These are phyloP conservation scores for Cercospora zeina DNA, from an alignment of 2,329 filamentous ascomycete genomes.

Conservation along the genomic window DNA sequence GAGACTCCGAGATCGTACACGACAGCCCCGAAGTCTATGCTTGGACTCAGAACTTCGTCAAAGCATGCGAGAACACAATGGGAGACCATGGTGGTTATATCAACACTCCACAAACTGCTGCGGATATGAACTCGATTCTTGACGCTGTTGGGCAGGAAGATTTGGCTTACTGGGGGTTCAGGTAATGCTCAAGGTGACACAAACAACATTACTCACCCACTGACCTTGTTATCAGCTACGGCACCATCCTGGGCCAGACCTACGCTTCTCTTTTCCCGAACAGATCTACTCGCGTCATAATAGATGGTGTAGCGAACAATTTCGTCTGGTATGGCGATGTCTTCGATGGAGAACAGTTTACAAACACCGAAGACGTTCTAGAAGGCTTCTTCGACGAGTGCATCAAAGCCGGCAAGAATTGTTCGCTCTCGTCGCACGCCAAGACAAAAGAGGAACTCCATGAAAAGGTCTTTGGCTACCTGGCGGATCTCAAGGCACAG, in stretches of 20 bases:
- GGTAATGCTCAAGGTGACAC: background rate
- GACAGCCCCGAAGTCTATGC: conserved; percentile 30
- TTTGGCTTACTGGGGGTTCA: conserved; percentile 47
- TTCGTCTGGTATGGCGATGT: conserved; percentile 51
- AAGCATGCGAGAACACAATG: conserved; percentile 29
- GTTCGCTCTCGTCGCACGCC: conserved; percentile 24
- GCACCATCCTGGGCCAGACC: conserved; percentile 49
- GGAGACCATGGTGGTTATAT: conserved; percentile 29
- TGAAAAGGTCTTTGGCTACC: conserved; percentile 25
- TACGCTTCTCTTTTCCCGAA: conserved; percentile 51
- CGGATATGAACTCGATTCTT: conserved; percentile 32
- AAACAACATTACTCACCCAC: background rate
- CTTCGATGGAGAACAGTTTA: conserved; percentile 53
- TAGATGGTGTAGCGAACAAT: conserved; percentile 48
- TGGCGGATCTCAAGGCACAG: conserved; percentile 27
- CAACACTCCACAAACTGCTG: conserved; percentile 31
- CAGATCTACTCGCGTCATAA: conserved; percentile 45
- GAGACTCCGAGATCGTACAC: conserved; percentile 25
- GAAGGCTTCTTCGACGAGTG: conserved; percentile 58
- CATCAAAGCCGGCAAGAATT: conserved; percentile 48
- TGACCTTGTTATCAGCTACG: conserved; percentile 41
- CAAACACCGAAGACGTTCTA: conserved; percentile 58
- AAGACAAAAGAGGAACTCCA: conserved; percentile 23
- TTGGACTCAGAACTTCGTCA: conserved; percentile 28
- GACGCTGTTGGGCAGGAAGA: conserved; percentile 31